Evolutionary conservation across 2,329 filamentous ascomycete genomes (phyloP).

Genomic region (Cercospora zeae-maydis): DNA sequence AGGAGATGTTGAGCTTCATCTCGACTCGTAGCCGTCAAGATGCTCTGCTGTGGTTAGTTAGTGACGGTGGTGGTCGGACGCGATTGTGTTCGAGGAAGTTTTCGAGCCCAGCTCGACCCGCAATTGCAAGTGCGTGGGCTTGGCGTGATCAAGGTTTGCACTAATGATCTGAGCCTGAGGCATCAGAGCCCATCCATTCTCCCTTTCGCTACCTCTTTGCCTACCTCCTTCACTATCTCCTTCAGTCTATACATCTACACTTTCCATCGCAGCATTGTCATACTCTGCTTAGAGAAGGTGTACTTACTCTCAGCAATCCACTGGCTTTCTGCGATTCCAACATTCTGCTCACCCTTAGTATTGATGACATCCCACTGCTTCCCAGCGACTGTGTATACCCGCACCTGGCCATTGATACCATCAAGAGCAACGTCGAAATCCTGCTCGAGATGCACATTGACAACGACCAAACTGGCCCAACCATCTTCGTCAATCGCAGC

Average conservation of each 20-base stretch:
- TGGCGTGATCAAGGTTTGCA: slow-evolving; percentile 1
- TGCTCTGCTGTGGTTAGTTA: slow-evolving; percentile 19
- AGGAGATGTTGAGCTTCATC: slow-evolving; percentile 77
- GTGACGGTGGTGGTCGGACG: slow-evolving; percentile 13
- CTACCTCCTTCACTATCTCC: not conserved
- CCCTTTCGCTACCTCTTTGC: not conserved
- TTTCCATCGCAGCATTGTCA: slow-evolving; percentile 63
- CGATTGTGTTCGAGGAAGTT: slow-evolving; percentile 11
- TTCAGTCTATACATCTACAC: slow-evolving; percentile 6
- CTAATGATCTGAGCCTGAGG: not conserved
- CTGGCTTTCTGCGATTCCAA: slow-evolving; percentile 56
- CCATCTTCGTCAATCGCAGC: slow-evolving; percentile 59
- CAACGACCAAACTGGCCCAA: slow-evolving; percentile 63
- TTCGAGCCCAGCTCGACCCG: not conserved
- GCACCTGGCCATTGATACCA: slow-evolving; percentile 49
- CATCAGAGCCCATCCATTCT: not conserved
- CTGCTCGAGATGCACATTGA: slow-evolving; percentile 63
- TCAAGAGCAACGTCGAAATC: slow-evolving; percentile 59
- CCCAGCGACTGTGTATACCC: slow-evolving; percentile 63
- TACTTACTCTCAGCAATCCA: slow-evolving; percentile 64
- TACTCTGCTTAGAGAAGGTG: slow-evolving; percentile 65
- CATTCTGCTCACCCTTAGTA: slow-evolving; percentile 59
- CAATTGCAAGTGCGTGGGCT: slow-evolving; percentile 5
- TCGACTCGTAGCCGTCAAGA: slow-evolving; percentile 29
- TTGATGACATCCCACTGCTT: slow-evolving; percentile 58